Base-by-base conservation (phyloP, 2,329 filamentous ascomycete genomes). In the Bipolaris cookei region DNA sequence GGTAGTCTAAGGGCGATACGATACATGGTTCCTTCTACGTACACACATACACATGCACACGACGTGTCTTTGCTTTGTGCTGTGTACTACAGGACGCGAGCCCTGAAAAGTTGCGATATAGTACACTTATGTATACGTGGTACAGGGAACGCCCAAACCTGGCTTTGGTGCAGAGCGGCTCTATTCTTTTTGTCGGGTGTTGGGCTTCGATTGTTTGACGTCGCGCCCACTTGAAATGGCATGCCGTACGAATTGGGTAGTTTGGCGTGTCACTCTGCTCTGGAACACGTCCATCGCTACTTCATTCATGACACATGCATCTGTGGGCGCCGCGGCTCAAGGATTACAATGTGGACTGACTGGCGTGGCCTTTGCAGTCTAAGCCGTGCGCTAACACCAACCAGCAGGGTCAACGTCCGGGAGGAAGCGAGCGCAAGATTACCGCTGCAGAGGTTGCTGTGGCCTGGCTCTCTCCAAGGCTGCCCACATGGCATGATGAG, bases 381-480 rank as follows among this genome's bases (percentile, higher is more conserved):
- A 52, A 63, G 63, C 65, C 61, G 66, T 64, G 64, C 66, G 65
- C 69, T 68, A 64, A 63, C 65, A 53, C 67, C 68, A 70, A 62
- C 66, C 65, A 67, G 63, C 67, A 75, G 69, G 72, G 68, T 70
- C 70, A 73, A 75, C 71, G 71, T 72, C 67, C 73, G 73, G 73
- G 73, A 76, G 65, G 67, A 75, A 76, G 73, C 73, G 73, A 75
- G 69, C 55, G 66, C 62, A 66, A 75, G 70, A 74, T 73, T 70
- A 70, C 64, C 62, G 58, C 65, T 64, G 72, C 71, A 72, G 69
- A 58, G 69, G 71, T 47, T 47, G 21, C 21, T 56, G 65, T 48
- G 51, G 50, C 46, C 52, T 56, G 61, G 56, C 66, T 71, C 62
- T 62, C 10, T 69, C 67, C 45, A 63, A 68, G 66, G 64, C 46